These are phyloP conservation scores for Yamadazyma kitorensis DNA, from an alignment of 805 yeast species.

Conservation along the genomic window DNA sequence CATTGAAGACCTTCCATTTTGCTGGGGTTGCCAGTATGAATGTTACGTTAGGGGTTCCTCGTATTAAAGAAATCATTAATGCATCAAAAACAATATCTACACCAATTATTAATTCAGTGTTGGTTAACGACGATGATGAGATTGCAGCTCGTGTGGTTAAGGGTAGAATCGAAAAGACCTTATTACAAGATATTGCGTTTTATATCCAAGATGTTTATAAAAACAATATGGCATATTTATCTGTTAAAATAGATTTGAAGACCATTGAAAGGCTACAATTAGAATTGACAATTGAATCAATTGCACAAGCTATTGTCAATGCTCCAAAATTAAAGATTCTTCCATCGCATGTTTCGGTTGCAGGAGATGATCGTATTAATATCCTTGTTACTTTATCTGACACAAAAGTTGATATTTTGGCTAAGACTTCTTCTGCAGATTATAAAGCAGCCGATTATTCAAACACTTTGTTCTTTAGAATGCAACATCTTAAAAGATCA, in stretches of 20 bases:
- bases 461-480: constrained; percentile 72
- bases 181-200: constrained; percentile 79
- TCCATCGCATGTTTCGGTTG: constrained; percentile 64
- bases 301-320: constrained; percentile 72
- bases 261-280: constrained; percentile 88
- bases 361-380: constrained; percentile 64
- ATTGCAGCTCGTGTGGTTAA: constrained; percentile 98
- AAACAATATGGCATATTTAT: constrained; percentile 71
- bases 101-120: constrained; percentile 91
- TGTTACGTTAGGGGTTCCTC: constrained; percentile 98
- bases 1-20: constrained; percentile 88
- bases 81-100: constrained; percentile 95
- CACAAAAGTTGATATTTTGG: constrained; percentile 35
- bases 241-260: constrained; percentile 75
- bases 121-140: constrained; percentile 91
- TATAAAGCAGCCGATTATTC: constrained; percentile 24
- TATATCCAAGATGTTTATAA: constrained; percentile 93
- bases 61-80: constrained; percentile 97
- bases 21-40: constrained; percentile 99
- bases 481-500: constrained; percentile 84
- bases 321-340: constrained; percentile 90
- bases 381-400: constrained; percentile 51
- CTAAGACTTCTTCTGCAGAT: constrained; percentile 34
- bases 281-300: constrained; percentile 82
- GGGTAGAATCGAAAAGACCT: constrained; percentile 93